These are phyloP conservation scores for Aspergillus terreus DNA, from an alignment of 2,329 filamentous ascomycete genomes.

Conservation along the genomic window DNA sequence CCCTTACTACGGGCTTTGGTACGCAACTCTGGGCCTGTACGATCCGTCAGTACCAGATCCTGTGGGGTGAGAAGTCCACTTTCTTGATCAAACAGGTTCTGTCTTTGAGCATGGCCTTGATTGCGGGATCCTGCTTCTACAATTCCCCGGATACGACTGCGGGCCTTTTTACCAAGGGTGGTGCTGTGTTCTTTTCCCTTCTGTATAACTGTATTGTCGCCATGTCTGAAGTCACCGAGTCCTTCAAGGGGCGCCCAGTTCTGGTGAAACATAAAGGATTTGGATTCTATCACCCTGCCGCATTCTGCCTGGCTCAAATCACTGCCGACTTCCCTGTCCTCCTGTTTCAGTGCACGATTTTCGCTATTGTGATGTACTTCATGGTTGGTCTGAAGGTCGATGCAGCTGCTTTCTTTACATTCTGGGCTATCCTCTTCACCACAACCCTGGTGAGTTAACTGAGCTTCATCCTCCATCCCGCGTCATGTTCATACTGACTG, in stretches of 20 bases:
- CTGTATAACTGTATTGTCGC: slow-evolving; percentile 58
- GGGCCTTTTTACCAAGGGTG: slow-evolving; percentile 61
- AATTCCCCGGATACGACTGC: slow-evolving; percentile 54
- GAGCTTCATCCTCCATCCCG: background rate
- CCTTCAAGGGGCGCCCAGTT: slow-evolving; percentile 57
- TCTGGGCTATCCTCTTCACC: slow-evolving; percentile 50
- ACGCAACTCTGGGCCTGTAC: slow-evolving; percentile 56
- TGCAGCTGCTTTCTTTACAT: slow-evolving; percentile 58
- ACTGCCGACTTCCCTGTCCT: slow-evolving; percentile 50
- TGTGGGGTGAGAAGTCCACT: slow-evolving; percentile 61
- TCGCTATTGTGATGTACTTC: slow-evolving; percentile 58
- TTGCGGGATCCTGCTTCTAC: slow-evolving; percentile 65
- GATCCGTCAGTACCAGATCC: slow-evolving; percentile 59
- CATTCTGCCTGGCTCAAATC: slow-evolving; percentile 34
- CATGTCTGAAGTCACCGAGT: slow-evolving; percentile 63
- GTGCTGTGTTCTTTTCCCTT: slow-evolving; percentile 60
- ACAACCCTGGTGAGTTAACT: slow-evolving; percentile 43
- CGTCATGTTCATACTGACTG: slow-evolving; percentile 6
- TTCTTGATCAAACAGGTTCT: slow-evolving; percentile 60
- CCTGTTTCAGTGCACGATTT: slow-evolving; percentile 55
- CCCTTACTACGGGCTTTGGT: slow-evolving; percentile 52
- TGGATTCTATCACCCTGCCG: slow-evolving; percentile 53
- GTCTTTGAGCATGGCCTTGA: slow-evolving; percentile 56
- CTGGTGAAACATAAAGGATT: slow-evolving; percentile 56
- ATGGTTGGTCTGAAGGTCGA: slow-evolving; percentile 54